These are phyloP conservation scores for Plicaturopsis crispa DNA, from an alignment of 768 basidiomycete species.

Conservation along the genomic window DNA sequence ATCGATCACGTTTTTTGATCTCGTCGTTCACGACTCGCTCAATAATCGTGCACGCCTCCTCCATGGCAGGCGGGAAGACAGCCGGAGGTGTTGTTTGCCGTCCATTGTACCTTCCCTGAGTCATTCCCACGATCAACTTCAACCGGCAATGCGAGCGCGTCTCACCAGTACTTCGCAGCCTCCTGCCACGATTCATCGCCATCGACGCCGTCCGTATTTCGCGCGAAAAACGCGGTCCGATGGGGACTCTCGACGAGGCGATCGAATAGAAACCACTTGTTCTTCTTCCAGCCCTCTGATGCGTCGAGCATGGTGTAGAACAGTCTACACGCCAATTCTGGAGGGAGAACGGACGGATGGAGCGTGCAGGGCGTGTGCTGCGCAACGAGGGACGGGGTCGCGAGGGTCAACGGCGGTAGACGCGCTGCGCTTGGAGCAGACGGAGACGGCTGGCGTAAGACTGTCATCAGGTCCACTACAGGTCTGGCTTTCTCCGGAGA, in stretches of 20 bases:
- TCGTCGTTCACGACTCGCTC: constrained; percentile 68
- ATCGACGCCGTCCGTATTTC: constrained; percentile 37
- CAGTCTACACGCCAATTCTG: constrained; percentile 65
- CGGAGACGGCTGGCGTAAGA: constrained; percentile 44
- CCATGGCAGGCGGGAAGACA: constrained; percentile 61
- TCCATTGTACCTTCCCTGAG: constrained; percentile 69
- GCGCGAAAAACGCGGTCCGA: constrained; percentile 69
- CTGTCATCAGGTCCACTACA: constrained; percentile 40
- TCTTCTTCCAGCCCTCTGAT: constrained; percentile 57
- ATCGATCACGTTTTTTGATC: constrained; percentile 51
- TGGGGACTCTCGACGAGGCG: constrained; percentile 79
- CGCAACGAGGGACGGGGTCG: constrained; percentile 55
- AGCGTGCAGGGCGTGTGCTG: constrained; percentile 71
- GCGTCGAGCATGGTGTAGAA: constrained; percentile 66
- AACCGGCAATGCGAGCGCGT: constrained; percentile 4
- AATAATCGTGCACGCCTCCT: constrained; percentile 66
- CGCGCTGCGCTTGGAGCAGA: constrained; percentile 28
- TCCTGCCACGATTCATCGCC: constrained; percentile 54
- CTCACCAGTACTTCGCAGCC: constrained; percentile 69
- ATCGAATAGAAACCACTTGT: constrained; percentile 84
- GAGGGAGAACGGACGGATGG: constrained; percentile 61
- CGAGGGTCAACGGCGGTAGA: constrained; percentile 54
- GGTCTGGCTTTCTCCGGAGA: constrained; percentile 24
- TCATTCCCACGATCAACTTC: not conserved
- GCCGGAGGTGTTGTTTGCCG: constrained; percentile 47